phyloP scores from a whole-genome alignment of 179 eudicot genomes.

The Spinacia oleracea region DNA sequence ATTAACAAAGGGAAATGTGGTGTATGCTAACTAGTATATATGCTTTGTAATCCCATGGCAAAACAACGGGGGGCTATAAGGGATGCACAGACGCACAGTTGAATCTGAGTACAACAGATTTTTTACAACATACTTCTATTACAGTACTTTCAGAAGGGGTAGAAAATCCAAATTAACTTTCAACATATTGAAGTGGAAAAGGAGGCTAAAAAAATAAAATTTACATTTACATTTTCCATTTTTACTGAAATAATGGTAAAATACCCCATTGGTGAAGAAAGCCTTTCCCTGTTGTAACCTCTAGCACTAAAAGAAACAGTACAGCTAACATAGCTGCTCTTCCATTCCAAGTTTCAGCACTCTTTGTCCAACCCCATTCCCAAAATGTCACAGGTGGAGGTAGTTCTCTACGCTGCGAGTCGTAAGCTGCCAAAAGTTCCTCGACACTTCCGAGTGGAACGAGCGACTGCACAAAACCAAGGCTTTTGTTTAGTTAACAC shows the following conservation, averaged over 20 bases:
- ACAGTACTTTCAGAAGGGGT: slow-evolving; percentile 6
- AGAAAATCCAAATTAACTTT: not conserved
- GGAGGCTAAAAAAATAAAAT: not conserved
- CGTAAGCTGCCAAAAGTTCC: slow-evolving; percentile 90
- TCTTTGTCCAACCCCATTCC: slow-evolving; percentile 99
- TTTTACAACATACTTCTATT: slow-evolving; percentile 26
- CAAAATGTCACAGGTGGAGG: slow-evolving; percentile 89
- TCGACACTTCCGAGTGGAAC: slow-evolving; percentile 99
- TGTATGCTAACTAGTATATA: slow-evolving; percentile 14
- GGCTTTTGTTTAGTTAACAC: not conserved
- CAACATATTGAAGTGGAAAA: not conserved
- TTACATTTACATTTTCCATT: slow-evolving; percentile 16
- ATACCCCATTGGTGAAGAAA: slow-evolving; percentile 96
- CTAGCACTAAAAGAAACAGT: slow-evolving; percentile 69
- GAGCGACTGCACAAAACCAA: slow-evolving; percentile 63
- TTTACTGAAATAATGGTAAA: slow-evolving; percentile 56
- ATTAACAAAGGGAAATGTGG: not conserved
- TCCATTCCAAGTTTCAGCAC: slow-evolving; percentile 99
- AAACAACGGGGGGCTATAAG: not conserved
- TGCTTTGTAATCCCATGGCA: slow-evolving; percentile 28
- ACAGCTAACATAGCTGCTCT: slow-evolving; percentile 98
- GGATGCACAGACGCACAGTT: slow-evolving; percentile 18
- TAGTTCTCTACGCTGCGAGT: slow-evolving; percentile 91
- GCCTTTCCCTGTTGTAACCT: slow-evolving; percentile 91
- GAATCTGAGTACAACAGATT: slow-evolving; percentile 28